phyloP scores from a whole-genome alignment of 768 basidiomycete genomes.

The Mycena indigotica region DNA sequence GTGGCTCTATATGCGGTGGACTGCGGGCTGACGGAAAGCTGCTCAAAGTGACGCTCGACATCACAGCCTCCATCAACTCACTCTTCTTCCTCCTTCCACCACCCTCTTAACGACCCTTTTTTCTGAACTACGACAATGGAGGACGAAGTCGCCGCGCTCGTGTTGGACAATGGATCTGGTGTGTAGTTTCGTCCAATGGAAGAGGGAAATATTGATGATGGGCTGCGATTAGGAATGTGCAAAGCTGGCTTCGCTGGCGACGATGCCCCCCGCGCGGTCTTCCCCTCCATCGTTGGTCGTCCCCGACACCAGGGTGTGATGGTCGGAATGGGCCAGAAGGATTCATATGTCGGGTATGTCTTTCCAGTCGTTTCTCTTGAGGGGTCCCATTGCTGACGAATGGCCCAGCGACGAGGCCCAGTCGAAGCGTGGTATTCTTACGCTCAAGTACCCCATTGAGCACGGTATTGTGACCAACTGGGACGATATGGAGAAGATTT shows the following conservation, averaged over 20 bases:
- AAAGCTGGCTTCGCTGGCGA: slow-evolving; percentile 48
- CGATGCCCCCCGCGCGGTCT: slow-evolving; percentile 71
- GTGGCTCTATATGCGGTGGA: neutral
- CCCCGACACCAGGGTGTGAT: slow-evolving; percentile 76
- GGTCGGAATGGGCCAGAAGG: slow-evolving; percentile 80
- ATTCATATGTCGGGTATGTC: slow-evolving; percentile 70
- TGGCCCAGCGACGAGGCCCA: slow-evolving; percentile 65
- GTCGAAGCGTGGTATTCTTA: slow-evolving; percentile 75
- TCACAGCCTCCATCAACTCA: neutral
- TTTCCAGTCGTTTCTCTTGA: neutral
- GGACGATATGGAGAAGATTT: slow-evolving; percentile 27
- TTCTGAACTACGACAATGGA: slow-evolving; percentile 27
- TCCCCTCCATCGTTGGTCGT: slow-evolving; percentile 76
- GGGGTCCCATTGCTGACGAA: slow-evolving; percentile 23
- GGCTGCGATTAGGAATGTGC: slow-evolving; percentile 43
- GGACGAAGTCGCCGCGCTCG: slow-evolving; percentile 33
- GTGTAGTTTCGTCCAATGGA: neutral
- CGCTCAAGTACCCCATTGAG: slow-evolving; percentile 72
- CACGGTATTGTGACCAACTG: slow-evolving; percentile 25
- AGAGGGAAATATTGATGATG: slow-evolving; percentile 19
- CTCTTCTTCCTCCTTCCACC: slow-evolving; percentile 1
- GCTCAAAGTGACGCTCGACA: neutral
- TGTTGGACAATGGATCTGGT: slow-evolving; percentile 77
- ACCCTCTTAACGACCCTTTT: neutral
- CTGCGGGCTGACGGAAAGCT: neutral